phyloP scores from a whole-genome alignment of 2,329 filamentous ascomycete species.

The Aspergillus neotritici region DNA sequence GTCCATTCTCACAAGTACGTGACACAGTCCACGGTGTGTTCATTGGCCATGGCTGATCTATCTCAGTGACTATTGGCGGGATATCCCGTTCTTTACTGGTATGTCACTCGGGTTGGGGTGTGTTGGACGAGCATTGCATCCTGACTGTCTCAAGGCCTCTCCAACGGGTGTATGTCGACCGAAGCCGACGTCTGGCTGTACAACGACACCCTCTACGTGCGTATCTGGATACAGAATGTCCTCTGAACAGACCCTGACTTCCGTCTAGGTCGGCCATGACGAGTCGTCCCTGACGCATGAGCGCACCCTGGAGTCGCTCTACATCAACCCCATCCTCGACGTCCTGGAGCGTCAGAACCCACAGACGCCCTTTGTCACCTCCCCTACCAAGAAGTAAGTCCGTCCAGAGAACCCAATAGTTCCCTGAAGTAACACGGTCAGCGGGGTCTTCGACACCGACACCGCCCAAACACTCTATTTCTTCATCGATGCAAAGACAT shows the following conservation, averaged over 20 bases:
- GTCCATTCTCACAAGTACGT: conserved; percentile 40
- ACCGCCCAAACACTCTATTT: conserved; percentile 56
- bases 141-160: conserved; percentile 41
- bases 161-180: conserved; percentile 52
- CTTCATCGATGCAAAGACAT: conserved; percentile 60
- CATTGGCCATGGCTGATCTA: conserved; percentile 1
- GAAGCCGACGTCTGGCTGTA: conserved; percentile 59
- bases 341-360: conserved; percentile 54
- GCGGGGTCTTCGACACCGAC: conserved; percentile 56
- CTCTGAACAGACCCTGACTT: not conserved
- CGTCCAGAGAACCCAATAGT: not conserved
- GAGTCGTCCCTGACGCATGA: conserved; percentile 45
- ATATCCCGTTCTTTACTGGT: conserved; percentile 43
- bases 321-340: conserved; percentile 54
- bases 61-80: conserved; percentile 53
- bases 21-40: not conserved
- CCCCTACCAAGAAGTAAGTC: conserved; percentile 46
- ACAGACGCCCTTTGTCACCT: conserved; percentile 44
- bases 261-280: conserved; percentile 51
- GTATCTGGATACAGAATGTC: conserved; percentile 10
- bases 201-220: conserved; percentile 50
- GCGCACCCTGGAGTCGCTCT: conserved; percentile 54
- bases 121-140: not conserved
- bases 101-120: conserved; percentile 28
- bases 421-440: conserved; percentile 11